Conservation (phyloP, 495 filamentous ascomycete genomes). For the Aspergillus bridgeri region DNA sequence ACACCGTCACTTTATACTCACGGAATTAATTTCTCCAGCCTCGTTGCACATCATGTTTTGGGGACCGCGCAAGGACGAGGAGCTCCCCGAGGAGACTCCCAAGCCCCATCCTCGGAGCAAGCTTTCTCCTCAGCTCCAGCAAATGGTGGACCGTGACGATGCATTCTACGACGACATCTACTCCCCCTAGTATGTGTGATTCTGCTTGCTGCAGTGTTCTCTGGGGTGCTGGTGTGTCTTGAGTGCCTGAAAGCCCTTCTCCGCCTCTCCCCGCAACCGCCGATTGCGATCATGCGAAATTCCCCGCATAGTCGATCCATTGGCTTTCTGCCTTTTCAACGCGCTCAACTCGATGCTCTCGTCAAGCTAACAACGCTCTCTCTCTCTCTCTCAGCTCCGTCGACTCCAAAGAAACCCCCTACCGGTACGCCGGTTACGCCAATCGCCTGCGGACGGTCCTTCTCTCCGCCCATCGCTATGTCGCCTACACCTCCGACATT, state of each 20-base stretch:
- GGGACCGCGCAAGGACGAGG: slow-evolving; percentile 29
- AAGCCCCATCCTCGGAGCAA: slow-evolving; percentile 55
- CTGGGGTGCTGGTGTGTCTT: background rate
- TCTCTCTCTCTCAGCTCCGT: slow-evolving; percentile 54
- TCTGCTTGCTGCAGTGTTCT: background rate
- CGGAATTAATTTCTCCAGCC: background rate
- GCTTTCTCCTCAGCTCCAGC: slow-evolving; percentile 68
- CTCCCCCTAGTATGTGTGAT: slow-evolving; percentile 68
- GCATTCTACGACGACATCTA: slow-evolving; percentile 74
- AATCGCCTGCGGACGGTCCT: slow-evolving; percentile 84
- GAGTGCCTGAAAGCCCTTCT: background rate
- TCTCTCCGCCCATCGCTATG: slow-evolving; percentile 87
- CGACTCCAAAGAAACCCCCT: slow-evolving; percentile 76
- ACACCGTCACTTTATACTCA: slow-evolving; percentile 3
- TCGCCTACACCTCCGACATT: slow-evolving; percentile 96
- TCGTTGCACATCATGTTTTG: slow-evolving; percentile 32
- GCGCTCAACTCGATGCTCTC: too few species aligned
- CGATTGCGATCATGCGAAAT: too few species aligned
- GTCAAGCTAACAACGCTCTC: slow-evolving; percentile 16
- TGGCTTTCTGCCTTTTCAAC: too few species aligned
- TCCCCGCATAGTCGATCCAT: slow-evolving; percentile 9
- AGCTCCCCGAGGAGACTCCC: slow-evolving; percentile 35
- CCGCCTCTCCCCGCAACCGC: background rate
- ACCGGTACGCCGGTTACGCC: slow-evolving; percentile 93
- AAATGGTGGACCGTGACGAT: slow-evolving; percentile 72